Evolutionary conservation across 768 basidiomycete species (phyloP).

Genomic region (Collybia sp.): DNA sequence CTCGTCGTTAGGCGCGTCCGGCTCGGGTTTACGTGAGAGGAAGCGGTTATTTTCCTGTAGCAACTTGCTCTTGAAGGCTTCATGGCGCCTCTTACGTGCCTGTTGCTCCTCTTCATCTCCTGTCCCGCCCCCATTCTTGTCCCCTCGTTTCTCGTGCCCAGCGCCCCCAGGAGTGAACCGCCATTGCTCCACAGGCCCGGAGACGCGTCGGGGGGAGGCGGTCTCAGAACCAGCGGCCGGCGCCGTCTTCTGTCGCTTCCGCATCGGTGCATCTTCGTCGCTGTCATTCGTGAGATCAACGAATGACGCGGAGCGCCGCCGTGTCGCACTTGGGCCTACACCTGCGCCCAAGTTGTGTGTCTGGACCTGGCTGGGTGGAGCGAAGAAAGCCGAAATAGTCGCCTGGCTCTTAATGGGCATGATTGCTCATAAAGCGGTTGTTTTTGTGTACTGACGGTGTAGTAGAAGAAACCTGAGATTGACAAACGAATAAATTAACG

Average conservation of each 20-base stretch:
- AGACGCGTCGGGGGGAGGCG: constrained; percentile 7
- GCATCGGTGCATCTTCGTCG: constrained; percentile 20
- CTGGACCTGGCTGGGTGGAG: constrained; percentile 13
- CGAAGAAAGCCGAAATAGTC: constrained; percentile 36
- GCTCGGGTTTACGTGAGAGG: constrained; percentile 15
- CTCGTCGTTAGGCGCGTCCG: constrained; percentile 14
- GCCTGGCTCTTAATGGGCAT: constrained; percentile 1
- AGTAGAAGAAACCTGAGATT: too few relatives aligned
- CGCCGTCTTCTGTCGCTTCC: constrained; percentile 23
- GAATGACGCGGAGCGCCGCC: constrained; percentile 7
- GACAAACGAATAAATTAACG: too few relatives aligned
- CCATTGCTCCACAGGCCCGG: constrained; percentile 33
- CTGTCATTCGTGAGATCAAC: constrained; percentile 52
- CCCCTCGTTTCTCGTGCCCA: constrained; percentile 18
- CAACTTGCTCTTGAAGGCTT: constrained; percentile 46
- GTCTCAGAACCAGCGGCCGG: neutral
- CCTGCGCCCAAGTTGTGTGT: neutral
- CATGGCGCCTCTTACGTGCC: constrained; percentile 24
- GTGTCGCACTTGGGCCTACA: constrained; percentile 2
- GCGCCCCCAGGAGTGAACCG: constrained; percentile 30
- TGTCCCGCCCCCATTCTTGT: constrained; percentile 2
- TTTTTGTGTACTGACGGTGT: too few relatives aligned
- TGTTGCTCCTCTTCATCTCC: constrained; percentile 14
- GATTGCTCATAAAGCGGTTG: too few relatives aligned
- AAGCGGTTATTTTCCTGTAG: constrained; percentile 40